phyloP scores from a whole-genome alignment of 441 rosid genomes.

The Erysimum pusillum region DNA sequence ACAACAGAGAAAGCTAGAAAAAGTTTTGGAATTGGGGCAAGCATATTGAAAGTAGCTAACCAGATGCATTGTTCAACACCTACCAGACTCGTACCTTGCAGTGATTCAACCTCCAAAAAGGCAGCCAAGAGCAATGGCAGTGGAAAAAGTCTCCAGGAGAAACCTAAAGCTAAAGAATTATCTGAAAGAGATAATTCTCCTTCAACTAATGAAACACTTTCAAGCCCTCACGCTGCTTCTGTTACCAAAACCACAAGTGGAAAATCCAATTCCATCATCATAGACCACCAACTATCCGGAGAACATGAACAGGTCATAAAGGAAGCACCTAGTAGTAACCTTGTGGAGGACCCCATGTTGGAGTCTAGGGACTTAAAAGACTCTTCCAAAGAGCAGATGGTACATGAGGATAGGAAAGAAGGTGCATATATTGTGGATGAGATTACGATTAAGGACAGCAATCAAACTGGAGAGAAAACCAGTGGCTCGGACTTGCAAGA shows the following conservation, averaged over 20 bases:
- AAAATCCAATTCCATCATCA: slow-evolving; percentile 53
- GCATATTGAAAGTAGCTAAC: slow-evolving; percentile 69
- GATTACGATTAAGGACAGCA: slow-evolving; percentile 2
- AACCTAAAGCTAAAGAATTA: slow-evolving; percentile 32
- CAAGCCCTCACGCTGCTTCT: slow-evolving; percentile 44
- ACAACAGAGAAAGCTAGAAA: slow-evolving; percentile 51
- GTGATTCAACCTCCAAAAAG: slow-evolving; percentile 38
- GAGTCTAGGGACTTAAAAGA: slow-evolving; percentile 29
- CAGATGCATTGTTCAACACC: slow-evolving; percentile 60
- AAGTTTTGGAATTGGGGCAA: slow-evolving; percentile 66
- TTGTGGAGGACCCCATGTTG: slow-evolving; percentile 44
- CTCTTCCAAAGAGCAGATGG: slow-evolving; percentile 35
- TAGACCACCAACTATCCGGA: slow-evolving; percentile 37
- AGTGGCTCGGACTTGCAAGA: slow-evolving; percentile 32
- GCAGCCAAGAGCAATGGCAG: slow-evolving; percentile 43
- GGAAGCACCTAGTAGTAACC: slow-evolving; percentile 34
- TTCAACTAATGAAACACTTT: slow-evolving; percentile 52
- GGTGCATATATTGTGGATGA: slow-evolving; percentile 30
- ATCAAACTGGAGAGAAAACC: slow-evolving; percentile 13
- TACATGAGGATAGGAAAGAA: slow-evolving; percentile 22
- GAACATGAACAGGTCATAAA: slow-evolving; percentile 37
- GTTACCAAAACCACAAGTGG: slow-evolving; percentile 52
- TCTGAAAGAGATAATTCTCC: slow-evolving; percentile 29
- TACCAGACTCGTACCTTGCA: slow-evolving; percentile 46
- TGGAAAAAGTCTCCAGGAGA: slow-evolving; percentile 41